Conservation (phyloP, 345 rosid genomes). For the Luvunga scandens region DNA sequence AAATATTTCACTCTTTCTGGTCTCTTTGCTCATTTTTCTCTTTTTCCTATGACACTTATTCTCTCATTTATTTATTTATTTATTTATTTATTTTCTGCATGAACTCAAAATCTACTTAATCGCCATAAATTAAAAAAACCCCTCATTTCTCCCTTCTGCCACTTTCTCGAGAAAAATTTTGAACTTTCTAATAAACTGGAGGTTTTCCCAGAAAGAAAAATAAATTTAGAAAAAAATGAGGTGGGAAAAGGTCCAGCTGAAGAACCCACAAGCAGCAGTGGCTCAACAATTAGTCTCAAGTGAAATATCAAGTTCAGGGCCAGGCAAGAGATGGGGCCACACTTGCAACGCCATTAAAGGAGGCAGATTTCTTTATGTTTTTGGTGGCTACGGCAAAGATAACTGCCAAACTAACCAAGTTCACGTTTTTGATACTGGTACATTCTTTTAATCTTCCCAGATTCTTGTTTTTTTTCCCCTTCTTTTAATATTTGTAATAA, state of each 20-base stretch:
- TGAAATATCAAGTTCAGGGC: constrained; percentile 40
- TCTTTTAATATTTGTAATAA: background rate
- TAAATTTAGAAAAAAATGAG: constrained; percentile 39
- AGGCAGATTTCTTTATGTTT: constrained; percentile 83
- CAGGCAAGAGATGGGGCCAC: constrained; percentile 98
- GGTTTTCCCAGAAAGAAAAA: constrained; percentile 17
- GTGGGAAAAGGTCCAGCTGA: constrained; percentile 67
- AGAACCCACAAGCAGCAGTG: constrained; percentile 26
- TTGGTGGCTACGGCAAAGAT: constrained; percentile 89
- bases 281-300: constrained; percentile 31
- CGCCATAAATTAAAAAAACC: constrained; percentile 4
- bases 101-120: constrained; percentile 28
- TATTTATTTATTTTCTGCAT: constrained; percentile 19
- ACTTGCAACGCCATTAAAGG: constrained; percentile 89
- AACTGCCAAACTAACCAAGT: constrained; percentile 98
- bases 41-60: background rate
- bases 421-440: constrained; percentile 89
- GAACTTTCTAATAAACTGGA: constrained; percentile 29
- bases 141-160: constrained; percentile 10
- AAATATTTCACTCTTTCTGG: background rate
- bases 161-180: constrained; percentile 17
- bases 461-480: background rate
- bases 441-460: constrained; percentile 21
- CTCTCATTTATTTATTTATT: background rate
- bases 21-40: constrained; percentile 10